These are phyloP conservation scores for Coccomyxa subellipsoidea DNA, from an alignment of 163 green algal genomes.

Conservation along the genomic window DNA sequence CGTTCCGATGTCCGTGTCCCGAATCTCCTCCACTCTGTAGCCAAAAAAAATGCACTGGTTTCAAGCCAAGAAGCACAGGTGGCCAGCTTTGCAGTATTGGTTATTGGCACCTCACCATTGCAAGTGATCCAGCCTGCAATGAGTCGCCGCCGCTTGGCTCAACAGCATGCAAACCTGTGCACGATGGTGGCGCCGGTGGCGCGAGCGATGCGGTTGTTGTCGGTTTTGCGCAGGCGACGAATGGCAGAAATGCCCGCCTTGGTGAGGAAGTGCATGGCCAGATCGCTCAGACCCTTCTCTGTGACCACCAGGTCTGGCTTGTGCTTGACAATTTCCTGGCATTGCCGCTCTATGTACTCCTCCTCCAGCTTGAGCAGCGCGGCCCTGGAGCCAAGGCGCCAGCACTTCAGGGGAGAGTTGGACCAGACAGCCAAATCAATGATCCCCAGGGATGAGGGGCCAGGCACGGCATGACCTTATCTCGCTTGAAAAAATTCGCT, in stretches of 20 bases:
- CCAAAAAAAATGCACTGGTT: not conserved
- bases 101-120: too few relatives aligned
- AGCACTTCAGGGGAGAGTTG: not conserved
- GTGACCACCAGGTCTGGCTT: conserved; percentile 98
- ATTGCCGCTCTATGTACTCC: conserved; percentile 84
- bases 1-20: conserved; percentile 89
- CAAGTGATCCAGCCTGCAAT: too few relatives aligned
- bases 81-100: too few relatives aligned
- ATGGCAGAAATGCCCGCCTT: conserved; percentile 93
- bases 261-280: conserved; percentile 91
- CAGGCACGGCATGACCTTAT: too few relatives aligned
- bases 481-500: too few relatives aligned
- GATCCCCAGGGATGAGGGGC: too few relatives aligned
- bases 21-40: conserved; percentile 58
- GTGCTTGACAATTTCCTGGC: conserved; percentile 80
- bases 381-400: conserved; percentile 47
- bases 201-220: conserved; percentile 93
- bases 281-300: conserved; percentile 95
- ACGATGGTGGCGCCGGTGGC: conserved; percentile 96
- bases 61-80: too few relatives aligned
- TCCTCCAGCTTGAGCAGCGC: conserved; percentile 96
- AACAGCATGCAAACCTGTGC: conserved; percentile 47
- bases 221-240: conserved; percentile 93
- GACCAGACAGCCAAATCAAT: too few relatives aligned
- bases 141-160: too few relatives aligned